Base-by-base conservation (phyloP, 306 rosid genomes). In the Mimosa pudica region DNA sequence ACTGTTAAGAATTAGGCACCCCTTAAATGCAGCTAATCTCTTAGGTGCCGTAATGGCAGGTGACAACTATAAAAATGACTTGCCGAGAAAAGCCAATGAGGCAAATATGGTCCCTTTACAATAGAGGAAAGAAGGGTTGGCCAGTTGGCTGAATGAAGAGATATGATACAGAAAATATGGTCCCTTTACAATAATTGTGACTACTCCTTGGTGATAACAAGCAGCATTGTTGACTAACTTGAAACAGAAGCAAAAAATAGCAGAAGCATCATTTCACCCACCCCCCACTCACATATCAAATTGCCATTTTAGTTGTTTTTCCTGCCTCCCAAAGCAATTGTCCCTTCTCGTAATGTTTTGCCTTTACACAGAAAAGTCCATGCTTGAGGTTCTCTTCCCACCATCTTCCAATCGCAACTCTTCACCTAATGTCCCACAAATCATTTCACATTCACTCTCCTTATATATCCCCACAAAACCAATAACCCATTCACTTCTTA, bases 321-420 rank as follows among this genome's bases (percentile, higher is more conserved):
- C 80, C 84, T 80, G 57, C 77, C 65, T 62, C 75, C 48, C 70
- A 84, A 79, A 81, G 86, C 81, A 84, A 82, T 76, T 73, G 58
- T 55, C 41, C n/a, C 20, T 12, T 36, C 64, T 35, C 24, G 38
- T 38, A 73, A 54, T 73, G 65, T 68, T 49, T 46, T 58, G 79
- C 46, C 57, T 54, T 76, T 45, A 17, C 49, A 32, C 62, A n/a
- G 58, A 72, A 75, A 68, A 30, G 41, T 74, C 47, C 75, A 52
- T 44, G 70, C 35, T 57, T 84, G 85, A 80, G 65, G 76, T 70
- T 61, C 77, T 74, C 88, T 46, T 78, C 14, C 85, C 79, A 85
- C 86, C 85, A 74, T 74, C 67, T 61, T 11, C 32, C 65, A 77
- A 79, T 63, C 45, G 74, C 79, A 38, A 81, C 86, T 45, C 32